These are phyloP conservation scores for Cerioporus squamosus DNA, from an alignment of 1,284 basidiomycete species.

Conservation along the genomic window DNA sequence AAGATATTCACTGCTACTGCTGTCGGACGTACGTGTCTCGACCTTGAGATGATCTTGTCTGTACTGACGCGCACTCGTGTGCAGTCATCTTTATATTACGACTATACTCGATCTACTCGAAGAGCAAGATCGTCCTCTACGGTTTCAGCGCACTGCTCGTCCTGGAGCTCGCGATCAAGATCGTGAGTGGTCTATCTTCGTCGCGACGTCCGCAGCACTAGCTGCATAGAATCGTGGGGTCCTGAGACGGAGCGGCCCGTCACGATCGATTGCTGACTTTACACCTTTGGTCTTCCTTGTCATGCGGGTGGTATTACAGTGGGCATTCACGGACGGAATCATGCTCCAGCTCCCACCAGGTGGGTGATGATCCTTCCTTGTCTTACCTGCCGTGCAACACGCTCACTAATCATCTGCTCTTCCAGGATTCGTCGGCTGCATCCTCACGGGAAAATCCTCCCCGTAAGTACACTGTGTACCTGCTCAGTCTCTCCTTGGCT, in stretches of 20 bases:
- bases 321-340: constrained; percentile 32
- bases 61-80: not conserved
- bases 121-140: constrained; percentile 21
- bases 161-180: constrained; percentile 24
- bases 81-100: constrained; percentile 32
- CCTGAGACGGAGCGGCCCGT: not conserved
- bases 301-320: constrained; percentile 12
- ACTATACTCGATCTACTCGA: constrained; percentile 29
- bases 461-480: constrained; percentile 22
- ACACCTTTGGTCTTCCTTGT: too few relatives aligned
- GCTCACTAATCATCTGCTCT: not conserved
- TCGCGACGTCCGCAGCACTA: not conserved
- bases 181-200: constrained; percentile 15
- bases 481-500: not conserved
- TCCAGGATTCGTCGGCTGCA: constrained; percentile 31
- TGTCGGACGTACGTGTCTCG: constrained; percentile 26
- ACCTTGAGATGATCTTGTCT: not conserved
- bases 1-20: constrained; percentile 31
- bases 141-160: constrained; percentile 21
- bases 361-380: constrained; percentile 5
- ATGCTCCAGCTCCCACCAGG: constrained; percentile 30
- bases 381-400: not conserved
- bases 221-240: too few relatives aligned
- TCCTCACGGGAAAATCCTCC: constrained; percentile 27
- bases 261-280: constrained; percentile 1